Evolutionary conservation across 164 flowering plant species (phyloP).

Genomic region (Liriodendron chinense): DNA sequence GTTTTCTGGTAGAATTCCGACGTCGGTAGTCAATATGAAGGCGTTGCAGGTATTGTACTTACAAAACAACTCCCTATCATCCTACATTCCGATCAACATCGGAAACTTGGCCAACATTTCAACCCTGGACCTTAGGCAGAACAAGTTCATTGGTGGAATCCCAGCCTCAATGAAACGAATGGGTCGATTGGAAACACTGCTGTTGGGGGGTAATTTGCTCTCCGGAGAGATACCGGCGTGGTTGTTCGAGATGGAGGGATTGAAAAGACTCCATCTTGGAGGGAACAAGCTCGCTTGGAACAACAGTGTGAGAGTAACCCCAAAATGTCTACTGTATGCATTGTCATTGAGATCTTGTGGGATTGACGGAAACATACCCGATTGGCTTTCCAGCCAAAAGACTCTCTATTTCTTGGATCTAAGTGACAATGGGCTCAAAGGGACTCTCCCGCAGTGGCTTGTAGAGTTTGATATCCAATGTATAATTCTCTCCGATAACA

Average conservation of each 20-base stretch:
- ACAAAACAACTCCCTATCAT: slow-evolving; percentile 31
- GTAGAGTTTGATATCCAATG: slow-evolving; percentile 28
- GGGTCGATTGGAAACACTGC: slow-evolving; percentile 29
- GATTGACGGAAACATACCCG: slow-evolving; percentile 38
- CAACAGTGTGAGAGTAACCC: slow-evolving; percentile 20
- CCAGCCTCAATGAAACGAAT: slow-evolving; percentile 32
- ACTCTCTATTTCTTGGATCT: slow-evolving; percentile 42
- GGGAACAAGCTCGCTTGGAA: slow-evolving; percentile 48
- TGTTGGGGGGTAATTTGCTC: slow-evolving; percentile 33
- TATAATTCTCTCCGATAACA: slow-evolving; percentile 40
- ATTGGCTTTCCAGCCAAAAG: slow-evolving; percentile 43
- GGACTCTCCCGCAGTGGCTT: slow-evolving; percentile 43
- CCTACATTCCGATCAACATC: slow-evolving; percentile 33
- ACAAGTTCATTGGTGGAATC: slow-evolving; percentile 38
- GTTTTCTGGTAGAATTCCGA: slow-evolving; percentile 39
- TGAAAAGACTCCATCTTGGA: slow-evolving; percentile 36
- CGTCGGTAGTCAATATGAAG: slow-evolving; percentile 25
- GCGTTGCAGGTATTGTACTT: slow-evolving; percentile 34
- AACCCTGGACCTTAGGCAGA: slow-evolving; percentile 32
- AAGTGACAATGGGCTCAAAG: slow-evolving; percentile 41
- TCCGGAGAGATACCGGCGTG: slow-evolving; percentile 43
- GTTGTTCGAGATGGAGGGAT: slow-evolving; percentile 31
- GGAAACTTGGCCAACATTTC: slow-evolving; percentile 39
- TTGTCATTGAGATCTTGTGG: slow-evolving; percentile 37
- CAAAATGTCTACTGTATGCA: slow-evolving; percentile 27